Base-by-base conservation (phyloP, 371 early-diverging fungal species). In the Mucor plumbeus region DNA sequence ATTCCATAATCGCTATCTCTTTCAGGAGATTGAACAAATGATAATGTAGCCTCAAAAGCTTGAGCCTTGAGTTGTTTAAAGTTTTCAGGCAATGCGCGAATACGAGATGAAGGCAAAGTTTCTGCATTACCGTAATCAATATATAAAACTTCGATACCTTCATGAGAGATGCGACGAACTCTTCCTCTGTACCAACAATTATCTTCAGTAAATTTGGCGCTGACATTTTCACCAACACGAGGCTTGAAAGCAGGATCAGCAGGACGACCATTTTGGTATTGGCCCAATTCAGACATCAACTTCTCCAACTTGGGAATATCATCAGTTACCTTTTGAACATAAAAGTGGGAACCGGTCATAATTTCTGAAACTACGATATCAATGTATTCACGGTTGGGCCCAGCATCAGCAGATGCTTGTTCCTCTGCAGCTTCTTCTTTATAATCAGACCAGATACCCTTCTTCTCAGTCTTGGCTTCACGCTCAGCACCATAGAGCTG, bases 61-160 rank as follows among this genome's bases (percentile, higher is more conserved):
- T 94, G 94, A 15, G 94, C 81, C 26, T 91, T 89, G 48, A 93
- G 76, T 31, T 82, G 72, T 47, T 83, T 80, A 75, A 91, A 91
- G 61, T 85, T 82, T 39, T 83, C 70, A 14, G 92, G 86, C 31
- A 94, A 69, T 11, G 91, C 79, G 13, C 89, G 86, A n/a, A 92
- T 69, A 14, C 89, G 87, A 44, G 82, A 78, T 34, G 76, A 63
- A 0, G 88, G 77, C 13, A 94, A 63, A 0, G 79, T 74, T 69
- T 94, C 95, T 9, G 88, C 82, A 78, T 98, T 97, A 70, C 98
- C 98, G 78, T 92, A 97, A 80, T 98, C 98, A 48, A 96, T 83
- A 71, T 95, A 96, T 13, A 89, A 59, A 11, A 97, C 92, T 39
- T 91, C 87, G 56, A 85, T 90, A 76, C 81, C 76, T 65, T 88